These are phyloP conservation scores for Cylindrodendrum hubeiense DNA, from an alignment of 2,329 filamentous ascomycete species.

Conservation along the genomic window DNA sequence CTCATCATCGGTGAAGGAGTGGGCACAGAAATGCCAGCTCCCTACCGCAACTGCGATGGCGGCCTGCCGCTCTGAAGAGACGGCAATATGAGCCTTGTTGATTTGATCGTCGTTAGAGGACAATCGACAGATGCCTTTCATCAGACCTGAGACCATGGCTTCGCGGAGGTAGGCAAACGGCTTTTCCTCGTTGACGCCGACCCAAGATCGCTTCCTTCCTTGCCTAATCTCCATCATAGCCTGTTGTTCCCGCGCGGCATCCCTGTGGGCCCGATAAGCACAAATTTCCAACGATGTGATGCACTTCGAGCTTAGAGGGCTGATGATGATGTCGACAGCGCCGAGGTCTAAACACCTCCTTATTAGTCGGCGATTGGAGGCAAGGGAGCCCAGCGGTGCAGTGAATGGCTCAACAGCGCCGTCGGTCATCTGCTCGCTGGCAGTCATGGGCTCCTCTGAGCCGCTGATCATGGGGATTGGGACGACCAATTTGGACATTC, in stretches of 20 bases:
- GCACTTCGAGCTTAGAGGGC: constrained; percentile 80
- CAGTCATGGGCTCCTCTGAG: constrained; percentile 43
- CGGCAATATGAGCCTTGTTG: constrained; percentile 74
- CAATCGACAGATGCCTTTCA: constrained; percentile 87
- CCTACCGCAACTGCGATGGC: constrained; percentile 78
- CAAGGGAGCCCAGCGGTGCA: constrained; percentile 43
- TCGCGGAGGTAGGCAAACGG: constrained; percentile 92
- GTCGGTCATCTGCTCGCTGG: constrained; percentile 51
- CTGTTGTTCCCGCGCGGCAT: constrained; percentile 79
- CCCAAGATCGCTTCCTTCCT: constrained; percentile 90
- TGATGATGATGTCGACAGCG: constrained; percentile 86
- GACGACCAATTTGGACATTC: constrained; percentile 67
- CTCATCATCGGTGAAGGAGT: constrained; percentile 91
- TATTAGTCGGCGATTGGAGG: constrained; percentile 59
- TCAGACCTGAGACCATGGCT: constrained; percentile 91
- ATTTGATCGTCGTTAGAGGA: constrained; percentile 73
- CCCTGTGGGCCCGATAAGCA: constrained; percentile 84
- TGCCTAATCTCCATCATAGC: constrained; percentile 79
- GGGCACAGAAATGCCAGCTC: constrained; percentile 89
- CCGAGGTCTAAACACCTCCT: constrained; percentile 86
- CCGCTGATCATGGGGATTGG: constrained; percentile 66
- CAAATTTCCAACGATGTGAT: constrained; percentile 84
- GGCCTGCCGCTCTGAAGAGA: constrained; percentile 74
- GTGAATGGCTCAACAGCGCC: constrained; percentile 52
- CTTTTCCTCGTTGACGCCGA: constrained; percentile 85